These are phyloP conservation scores for Stephanodiscus triporus DNA, from an alignment of 108 stramenopile species.

Conservation along the genomic window DNA sequence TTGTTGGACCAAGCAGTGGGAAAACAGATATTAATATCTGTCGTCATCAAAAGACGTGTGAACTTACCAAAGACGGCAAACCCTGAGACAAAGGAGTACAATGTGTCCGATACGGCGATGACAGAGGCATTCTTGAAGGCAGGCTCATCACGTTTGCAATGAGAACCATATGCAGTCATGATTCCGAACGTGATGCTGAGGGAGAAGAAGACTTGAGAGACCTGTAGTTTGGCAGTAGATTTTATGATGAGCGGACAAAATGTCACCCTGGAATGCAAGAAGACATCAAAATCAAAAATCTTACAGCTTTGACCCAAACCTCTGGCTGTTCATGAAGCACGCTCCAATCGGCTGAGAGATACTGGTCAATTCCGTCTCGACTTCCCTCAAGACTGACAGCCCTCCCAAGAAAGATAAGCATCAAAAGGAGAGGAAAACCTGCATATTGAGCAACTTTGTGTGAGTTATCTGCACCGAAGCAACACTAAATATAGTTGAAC, in stretches of 20 bases:
- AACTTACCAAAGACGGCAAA: slow-evolving; percentile 62
- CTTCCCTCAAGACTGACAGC: slow-evolving; percentile 53
- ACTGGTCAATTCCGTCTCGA: slow-evolving; percentile 52
- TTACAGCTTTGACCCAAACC: too few relatives aligned
- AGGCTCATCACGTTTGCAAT: slow-evolving; percentile 56
- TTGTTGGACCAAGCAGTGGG: too few relatives aligned
- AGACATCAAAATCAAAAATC: neutral
- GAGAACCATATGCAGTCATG: slow-evolving; percentile 67
- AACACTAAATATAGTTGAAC: too few relatives aligned
- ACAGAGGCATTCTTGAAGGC: slow-evolving; percentile 58
- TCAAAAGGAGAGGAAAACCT: slow-evolving; percentile 60
- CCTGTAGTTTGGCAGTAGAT: slow-evolving; percentile 16
- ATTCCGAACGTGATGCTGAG: slow-evolving; percentile 63
- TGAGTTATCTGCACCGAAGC: too few relatives aligned
- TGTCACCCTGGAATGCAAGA: neutral
- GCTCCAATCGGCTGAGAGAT: slow-evolving; percentile 62
- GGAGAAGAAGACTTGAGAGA: slow-evolving; percentile 70
- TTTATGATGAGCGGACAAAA: neutral
- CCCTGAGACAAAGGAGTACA: slow-evolving; percentile 64
- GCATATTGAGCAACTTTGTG: slow-evolving; percentile 64
- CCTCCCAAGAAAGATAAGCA: slow-evolving; percentile 60
- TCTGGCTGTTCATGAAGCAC: slow-evolving; percentile 40
- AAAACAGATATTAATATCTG: too few relatives aligned
- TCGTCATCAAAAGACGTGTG: too few relatives aligned
- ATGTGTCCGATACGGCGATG: slow-evolving; percentile 51